Evolutionary conservation across 495 filamentous ascomycete genomes (phyloP), one percentile per base, ranked within the genome.

Genomic region (Tetracladium setigerum): DNA sequence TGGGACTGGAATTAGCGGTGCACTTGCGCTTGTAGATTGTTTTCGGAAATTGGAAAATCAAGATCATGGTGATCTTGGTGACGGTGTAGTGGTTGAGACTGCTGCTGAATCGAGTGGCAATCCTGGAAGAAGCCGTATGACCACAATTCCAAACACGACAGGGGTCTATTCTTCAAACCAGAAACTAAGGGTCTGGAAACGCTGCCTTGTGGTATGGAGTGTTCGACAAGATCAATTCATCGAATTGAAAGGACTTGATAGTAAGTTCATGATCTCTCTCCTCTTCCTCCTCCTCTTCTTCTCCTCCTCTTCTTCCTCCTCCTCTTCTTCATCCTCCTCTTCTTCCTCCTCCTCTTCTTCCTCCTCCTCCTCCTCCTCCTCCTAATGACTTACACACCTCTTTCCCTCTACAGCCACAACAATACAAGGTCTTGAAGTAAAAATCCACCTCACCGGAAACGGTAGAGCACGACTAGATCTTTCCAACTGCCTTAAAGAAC

Each of bases 1-100:
- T 9, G 61, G 62, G 32, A 63, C 62, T 0, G 62, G 61, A 4
- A 40, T 63, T 37, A 61, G 53, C 35, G 62, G 62, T 30, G 46
- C 36, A 18, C 54, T 65, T 9, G 61, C 62, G 24, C 62, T 65
- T 36, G 56, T 54, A 4, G 46, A 48, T 16, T 61, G 58, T 4
- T 65, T 63, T 17, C 43, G 27, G 19, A 33, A 50, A 27, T 13
- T 50, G 14, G 40, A 44, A 16, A 1, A 30, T 9, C 35, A 44
- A 15, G 32, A 16, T 38, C 22, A 33, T 30, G 13, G 31, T 39
- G 14, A 10, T 24, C 30, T 14, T 39, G 19, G n/a, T n/a, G n/a
- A n/a, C n/a, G n/a, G n/a, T n/a, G n/a, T n/a, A n/a, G n/a, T n/a
- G n/a, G n/a, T n/a, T n/a, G n/a, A n/a, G n/a, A n/a, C n/a, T n/a